A percentile compares a stretch with the other conserved stretches of the same genome.
These are phyloP conservation scores for Mortierella sp. DNA, from an alignment of 371 early-diverging fungal genomes.

Conservation along the genomic window DNA sequence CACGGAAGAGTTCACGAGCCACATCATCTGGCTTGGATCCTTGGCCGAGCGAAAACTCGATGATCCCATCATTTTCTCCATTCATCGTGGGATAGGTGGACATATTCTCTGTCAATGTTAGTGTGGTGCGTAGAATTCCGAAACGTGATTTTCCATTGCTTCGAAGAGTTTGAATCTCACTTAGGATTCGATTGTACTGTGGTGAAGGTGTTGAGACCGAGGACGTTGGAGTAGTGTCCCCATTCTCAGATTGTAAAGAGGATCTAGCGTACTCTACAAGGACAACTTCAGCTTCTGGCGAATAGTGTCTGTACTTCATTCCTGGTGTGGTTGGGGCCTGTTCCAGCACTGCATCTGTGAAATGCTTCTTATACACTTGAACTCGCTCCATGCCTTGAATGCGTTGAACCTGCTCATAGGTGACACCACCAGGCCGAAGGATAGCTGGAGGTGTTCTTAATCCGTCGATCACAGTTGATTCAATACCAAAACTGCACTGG, in stretches of 20 bases:
- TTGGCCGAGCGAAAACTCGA: slow-evolving; percentile 56
- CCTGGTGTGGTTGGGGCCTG: slow-evolving; percentile 95
- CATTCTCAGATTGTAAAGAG: neutral
- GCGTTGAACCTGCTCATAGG: slow-evolving; percentile 77
- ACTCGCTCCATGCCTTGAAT: slow-evolving; percentile 66
- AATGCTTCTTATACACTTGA: slow-evolving; percentile 84
- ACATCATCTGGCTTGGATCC: slow-evolving; percentile 69
- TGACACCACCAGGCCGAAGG: slow-evolving; percentile 98
- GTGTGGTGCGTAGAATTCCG: slow-evolving; percentile 45
- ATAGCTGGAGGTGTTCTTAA: slow-evolving; percentile 80
- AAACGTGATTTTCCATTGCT: slow-evolving; percentile 38
- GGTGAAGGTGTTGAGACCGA: neutral
- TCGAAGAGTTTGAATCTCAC: slow-evolving; percentile 36
- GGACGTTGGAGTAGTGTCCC: slow-evolving; percentile 2
- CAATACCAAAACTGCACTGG: slow-evolving; percentile 92
- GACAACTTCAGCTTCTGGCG: slow-evolving; percentile 90
- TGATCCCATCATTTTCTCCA: slow-evolving; percentile 4
- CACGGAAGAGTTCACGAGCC: slow-evolving; percentile 85
- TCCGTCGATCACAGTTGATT: slow-evolving; percentile 96
- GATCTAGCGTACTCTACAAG: slow-evolving; percentile 64
- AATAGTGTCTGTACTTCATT: slow-evolving; percentile 99
- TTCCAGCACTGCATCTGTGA: slow-evolving; percentile 76
- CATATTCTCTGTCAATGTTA: slow-evolving; percentile 10
- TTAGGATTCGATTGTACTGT: slow-evolving; percentile 33
- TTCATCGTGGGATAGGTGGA: neutral